Conservation (phyloP, 805 yeast species). For the Lachancea sp. region DNA sequence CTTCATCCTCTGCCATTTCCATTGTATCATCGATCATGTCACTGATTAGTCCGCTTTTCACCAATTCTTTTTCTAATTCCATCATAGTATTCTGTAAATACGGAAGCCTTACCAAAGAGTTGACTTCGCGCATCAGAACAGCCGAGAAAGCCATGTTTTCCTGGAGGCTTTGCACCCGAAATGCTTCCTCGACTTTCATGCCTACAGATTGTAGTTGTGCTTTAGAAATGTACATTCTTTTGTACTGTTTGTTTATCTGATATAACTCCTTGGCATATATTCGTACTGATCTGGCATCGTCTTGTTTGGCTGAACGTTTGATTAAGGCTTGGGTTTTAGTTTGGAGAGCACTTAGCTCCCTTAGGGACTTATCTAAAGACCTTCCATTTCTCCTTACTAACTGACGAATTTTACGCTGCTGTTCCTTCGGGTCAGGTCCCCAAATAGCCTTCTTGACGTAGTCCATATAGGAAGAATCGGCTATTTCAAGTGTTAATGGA, state of each 20-base stretch:
- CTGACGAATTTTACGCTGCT: conserved; percentile 66
- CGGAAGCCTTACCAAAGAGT: conserved; percentile 69
- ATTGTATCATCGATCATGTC: conserved; percentile 93
- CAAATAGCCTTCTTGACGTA: conserved; percentile 78
- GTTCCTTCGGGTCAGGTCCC: conserved; percentile 97
- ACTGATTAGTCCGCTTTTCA: conserved; percentile 79
- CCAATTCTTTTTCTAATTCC: conserved; percentile 77
- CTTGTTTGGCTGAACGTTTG: conserved; percentile 65
- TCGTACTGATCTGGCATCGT: conserved; percentile 68
- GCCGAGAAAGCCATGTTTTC: conserved; percentile 76
- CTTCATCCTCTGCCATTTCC: conserved; percentile 63
- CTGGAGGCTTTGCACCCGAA: conserved; percentile 75
- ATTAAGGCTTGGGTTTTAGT: conserved; percentile 74
- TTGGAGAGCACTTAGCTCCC: conserved; percentile 60
- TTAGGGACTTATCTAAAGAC: conserved; percentile 59
- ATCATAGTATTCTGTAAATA: conserved; percentile 77
- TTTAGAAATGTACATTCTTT: conserved; percentile 67
- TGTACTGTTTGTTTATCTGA: conserved; percentile 64
- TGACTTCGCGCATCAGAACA: conserved; percentile 82
- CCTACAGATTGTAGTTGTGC: conserved; percentile 82
- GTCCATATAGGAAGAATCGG: conserved; percentile 50
- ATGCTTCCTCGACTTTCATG: conserved; percentile 87
- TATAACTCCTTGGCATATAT: conserved; percentile 78
- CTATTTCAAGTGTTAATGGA: no score
- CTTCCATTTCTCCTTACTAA: conserved; percentile 79